Conservation (phyloP, 768 basidiomycete species). For the Inosperma sp. region DNA sequence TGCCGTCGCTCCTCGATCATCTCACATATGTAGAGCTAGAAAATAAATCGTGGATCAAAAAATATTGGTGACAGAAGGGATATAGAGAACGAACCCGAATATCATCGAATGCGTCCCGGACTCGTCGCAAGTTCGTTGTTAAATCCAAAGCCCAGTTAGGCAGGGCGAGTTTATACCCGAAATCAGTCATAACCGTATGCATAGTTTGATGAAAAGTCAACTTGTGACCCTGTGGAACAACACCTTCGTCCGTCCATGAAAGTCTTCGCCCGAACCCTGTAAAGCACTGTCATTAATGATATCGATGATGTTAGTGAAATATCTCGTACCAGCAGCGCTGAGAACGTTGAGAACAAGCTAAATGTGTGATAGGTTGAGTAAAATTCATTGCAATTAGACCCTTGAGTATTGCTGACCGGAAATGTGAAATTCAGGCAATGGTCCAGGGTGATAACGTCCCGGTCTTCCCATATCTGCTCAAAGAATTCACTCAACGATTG, state of each 20-base stretch:
- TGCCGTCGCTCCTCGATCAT: slow-evolving; percentile 46
- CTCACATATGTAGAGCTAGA: slow-evolving; percentile 41
- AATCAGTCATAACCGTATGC: slow-evolving; percentile 36
- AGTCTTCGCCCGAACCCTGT: slow-evolving; percentile 50
- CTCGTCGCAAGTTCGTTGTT: slow-evolving; percentile 29
- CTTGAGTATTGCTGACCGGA: slow-evolving; percentile 34
- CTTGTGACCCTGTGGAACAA: slow-evolving; percentile 39
- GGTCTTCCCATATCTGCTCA: slow-evolving; percentile 44
- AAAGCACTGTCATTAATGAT: neutral
- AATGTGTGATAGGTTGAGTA: slow-evolving; percentile 23
- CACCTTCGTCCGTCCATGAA: slow-evolving; percentile 41
- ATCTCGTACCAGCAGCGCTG: slow-evolving; percentile 45
- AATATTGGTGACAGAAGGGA: neutral
- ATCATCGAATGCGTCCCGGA: slow-evolving; percentile 40
- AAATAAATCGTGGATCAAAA: neutral
- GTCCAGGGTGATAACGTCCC: slow-evolving; percentile 37
- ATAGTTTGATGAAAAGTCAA: slow-evolving; percentile 49
- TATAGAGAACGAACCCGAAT: slow-evolving; percentile 31
- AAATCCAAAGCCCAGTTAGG: slow-evolving; percentile 38
- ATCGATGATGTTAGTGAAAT: neutral
- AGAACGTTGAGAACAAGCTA: slow-evolving; percentile 57
- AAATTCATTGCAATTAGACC: neutral
- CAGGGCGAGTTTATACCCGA: slow-evolving; percentile 35
- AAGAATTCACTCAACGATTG: slow-evolving; percentile 42
- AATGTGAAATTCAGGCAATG: slow-evolving; percentile 51